These are phyloP conservation scores for Escallonia herrerae DNA, from an alignment of 129 eudicot genomes.

Conservation along the genomic window DNA sequence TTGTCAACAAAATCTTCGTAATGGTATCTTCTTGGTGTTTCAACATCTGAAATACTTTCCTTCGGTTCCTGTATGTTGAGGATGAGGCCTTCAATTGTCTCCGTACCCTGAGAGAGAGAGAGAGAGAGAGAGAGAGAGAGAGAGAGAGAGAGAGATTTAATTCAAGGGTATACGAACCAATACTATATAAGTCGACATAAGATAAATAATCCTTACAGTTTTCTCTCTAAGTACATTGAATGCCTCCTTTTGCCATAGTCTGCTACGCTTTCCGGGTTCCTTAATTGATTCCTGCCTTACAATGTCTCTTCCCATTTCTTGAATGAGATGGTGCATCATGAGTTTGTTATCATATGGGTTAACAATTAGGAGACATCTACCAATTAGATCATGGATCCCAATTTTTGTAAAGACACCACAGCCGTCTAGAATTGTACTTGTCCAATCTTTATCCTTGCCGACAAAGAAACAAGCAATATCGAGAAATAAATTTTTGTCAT, in stretches of 20 bases:
- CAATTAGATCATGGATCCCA: background rate
- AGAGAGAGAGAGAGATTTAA: too few species aligned
- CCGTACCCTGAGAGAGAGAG: too few species aligned
- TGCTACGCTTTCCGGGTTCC: slow-evolving; percentile 6
- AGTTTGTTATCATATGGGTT: background rate
- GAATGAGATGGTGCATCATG: slow-evolving; percentile 8
- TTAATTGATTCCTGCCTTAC: background rate
- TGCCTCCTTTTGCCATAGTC: slow-evolving; percentile 5
- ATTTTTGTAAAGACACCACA: slow-evolving; percentile 2
- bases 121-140: too few species aligned
- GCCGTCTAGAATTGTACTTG: slow-evolving; percentile 1
- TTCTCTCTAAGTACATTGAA: background rate
- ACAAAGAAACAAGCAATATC: slow-evolving; percentile 18
- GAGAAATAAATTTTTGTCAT: slow-evolving; percentile 2
- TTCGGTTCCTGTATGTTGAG: too few species aligned
- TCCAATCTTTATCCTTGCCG: background rate
- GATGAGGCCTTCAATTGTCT: too few species aligned
- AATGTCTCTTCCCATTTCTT: slow-evolving; percentile 24
- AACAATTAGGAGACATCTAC: slow-evolving; percentile 6
- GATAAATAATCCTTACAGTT: background rate
- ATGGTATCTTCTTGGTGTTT: too few species aligned
- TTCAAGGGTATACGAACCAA: too few species aligned
- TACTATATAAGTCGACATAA: too few species aligned
- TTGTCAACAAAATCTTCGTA: too few species aligned
- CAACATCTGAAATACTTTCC: too few species aligned